phyloP scores from a whole-genome alignment of 352 stramenopile genomes.

The Blastocystis sp. region DNA sequence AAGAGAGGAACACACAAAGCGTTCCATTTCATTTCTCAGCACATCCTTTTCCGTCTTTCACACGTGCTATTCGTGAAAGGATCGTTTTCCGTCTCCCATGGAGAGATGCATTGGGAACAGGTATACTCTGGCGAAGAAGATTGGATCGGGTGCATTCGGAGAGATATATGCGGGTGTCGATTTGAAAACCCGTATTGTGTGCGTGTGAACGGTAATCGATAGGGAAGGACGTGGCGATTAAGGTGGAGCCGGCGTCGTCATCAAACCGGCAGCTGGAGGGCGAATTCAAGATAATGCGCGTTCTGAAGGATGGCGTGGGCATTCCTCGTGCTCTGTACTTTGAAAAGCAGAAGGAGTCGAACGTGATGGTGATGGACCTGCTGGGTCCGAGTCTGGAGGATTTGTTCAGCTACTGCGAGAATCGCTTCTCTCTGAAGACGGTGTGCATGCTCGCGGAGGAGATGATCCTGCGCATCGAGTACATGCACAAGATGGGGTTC shows the following conservation, averaged over 20 bases:
- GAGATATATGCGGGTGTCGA: constrained; percentile 99
- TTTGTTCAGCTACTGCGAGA: constrained; percentile 91
- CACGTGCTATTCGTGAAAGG: too few relatives aligned
- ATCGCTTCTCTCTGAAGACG: constrained; percentile 88
- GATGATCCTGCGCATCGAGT: constrained; percentile 89
- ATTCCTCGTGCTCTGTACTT: constrained; percentile 98
- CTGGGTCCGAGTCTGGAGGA: constrained; percentile 94
- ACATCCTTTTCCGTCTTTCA: too few relatives aligned
- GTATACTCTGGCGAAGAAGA: constrained; percentile 94
- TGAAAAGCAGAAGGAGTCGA: constrained; percentile 94
- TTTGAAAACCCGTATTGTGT: constrained; percentile 81
- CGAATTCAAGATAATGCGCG: constrained; percentile 99
- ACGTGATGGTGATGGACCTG: constrained; percentile 99
- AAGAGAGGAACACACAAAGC: too few relatives aligned
- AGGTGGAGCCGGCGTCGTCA: constrained; percentile 89
- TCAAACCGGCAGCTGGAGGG: constrained; percentile 98
- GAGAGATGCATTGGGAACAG: constrained; percentile 54
- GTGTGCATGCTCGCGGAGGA: constrained; percentile 91
- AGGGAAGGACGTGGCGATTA: constrained; percentile 91
- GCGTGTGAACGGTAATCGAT: not conserved
- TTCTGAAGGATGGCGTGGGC: constrained; percentile 94
- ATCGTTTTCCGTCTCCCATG: too few relatives aligned
- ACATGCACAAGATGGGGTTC: constrained; percentile 91
- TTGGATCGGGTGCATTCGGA: constrained; percentile 97
- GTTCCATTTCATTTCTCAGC: too few relatives aligned